phyloP scores from a whole-genome alignment of 805 yeast genomes.

The Hanseniaspora occidentalis region DNA sequence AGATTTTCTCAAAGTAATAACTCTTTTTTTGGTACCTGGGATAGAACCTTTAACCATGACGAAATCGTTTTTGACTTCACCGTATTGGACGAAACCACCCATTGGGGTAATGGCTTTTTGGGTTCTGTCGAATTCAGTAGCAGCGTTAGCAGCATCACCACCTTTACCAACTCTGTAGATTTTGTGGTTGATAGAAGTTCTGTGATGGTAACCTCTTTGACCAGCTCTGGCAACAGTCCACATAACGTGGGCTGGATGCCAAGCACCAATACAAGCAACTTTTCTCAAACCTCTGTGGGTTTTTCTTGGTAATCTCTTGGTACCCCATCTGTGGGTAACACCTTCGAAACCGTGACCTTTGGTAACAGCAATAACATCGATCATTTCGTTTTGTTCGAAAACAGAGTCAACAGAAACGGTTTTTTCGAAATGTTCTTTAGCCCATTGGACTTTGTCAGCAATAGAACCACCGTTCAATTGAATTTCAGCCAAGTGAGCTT shows the following conservation, averaged over 20 bases:
- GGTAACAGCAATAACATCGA: slow-evolving; percentile 98
- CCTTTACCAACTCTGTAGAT: slow-evolving; percentile 98
- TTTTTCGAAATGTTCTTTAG: slow-evolving; percentile 98
- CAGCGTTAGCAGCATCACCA: slow-evolving; percentile 86
- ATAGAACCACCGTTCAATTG: slow-evolving; percentile 99
- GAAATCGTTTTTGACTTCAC: slow-evolving; percentile 95
- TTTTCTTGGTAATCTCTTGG: slow-evolving; percentile 99
- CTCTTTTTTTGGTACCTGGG: slow-evolving; percentile 99
- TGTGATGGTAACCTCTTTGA: slow-evolving; percentile 99
- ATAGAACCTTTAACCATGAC: slow-evolving; percentile 96
- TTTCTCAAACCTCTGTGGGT: slow-evolving; percentile 99
- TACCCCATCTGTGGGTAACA: slow-evolving; percentile 99
- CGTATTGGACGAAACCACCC: slow-evolving; percentile 99
- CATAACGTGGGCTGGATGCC: slow-evolving; percentile 99
- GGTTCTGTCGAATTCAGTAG: slow-evolving; percentile 98
- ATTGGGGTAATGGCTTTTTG: slow-evolving; percentile 98
- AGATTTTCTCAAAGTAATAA: slow-evolving; percentile 97
- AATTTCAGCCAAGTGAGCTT: slow-evolving; percentile 99
- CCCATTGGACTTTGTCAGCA: slow-evolving; percentile 97
- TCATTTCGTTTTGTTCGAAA: slow-evolving; percentile 97
- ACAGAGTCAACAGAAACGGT: slow-evolving; percentile 92
- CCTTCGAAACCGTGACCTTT: slow-evolving; percentile 99
- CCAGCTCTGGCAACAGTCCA: slow-evolving; percentile 99
- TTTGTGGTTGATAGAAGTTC: slow-evolving; percentile 99
- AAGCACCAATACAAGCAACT: slow-evolving; percentile 99